Conservation (phyloP, 495 filamentous ascomycete species). For the Ascodesmis nigricans region DNA sequence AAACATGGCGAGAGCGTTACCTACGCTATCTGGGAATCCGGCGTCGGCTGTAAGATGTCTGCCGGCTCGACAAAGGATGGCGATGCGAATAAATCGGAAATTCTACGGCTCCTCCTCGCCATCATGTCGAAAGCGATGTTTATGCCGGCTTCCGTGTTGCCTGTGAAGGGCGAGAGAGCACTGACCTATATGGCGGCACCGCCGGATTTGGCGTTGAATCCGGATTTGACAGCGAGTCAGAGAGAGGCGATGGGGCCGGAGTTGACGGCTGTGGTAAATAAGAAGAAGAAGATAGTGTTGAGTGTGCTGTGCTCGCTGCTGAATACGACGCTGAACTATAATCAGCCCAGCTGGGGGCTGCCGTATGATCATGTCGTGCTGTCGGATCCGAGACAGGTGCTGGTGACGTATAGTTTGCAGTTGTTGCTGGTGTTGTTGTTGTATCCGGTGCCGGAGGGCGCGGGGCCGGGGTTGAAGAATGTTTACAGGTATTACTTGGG, state of each 20-base stretch:
- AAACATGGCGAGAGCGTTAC: slow-evolving; percentile 71
- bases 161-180: slow-evolving; percentile 64
- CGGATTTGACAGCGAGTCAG: too few relatives aligned
- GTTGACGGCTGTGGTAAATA: too few relatives aligned
- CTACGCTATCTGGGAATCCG: slow-evolving; percentile 93
- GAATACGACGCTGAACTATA: slow-evolving; percentile 97
- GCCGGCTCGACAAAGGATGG: slow-evolving; percentile 73
- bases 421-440: slow-evolving; percentile 69
- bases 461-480: slow-evolving; percentile 41
- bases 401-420: slow-evolving; percentile 82
- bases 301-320: slow-evolving; percentile 77
- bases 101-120: slow-evolving; percentile 67
- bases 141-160: slow-evolving; percentile 58
- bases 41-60: slow-evolving; percentile 80
- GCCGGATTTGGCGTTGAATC: too few relatives aligned
- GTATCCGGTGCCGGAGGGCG: slow-evolving; percentile 76
- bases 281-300: slow-evolving; percentile 80
- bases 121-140: slow-evolving; percentile 84
- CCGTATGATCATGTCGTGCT: slow-evolving; percentile 88
- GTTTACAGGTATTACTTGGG: slow-evolving; percentile 83
- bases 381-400: slow-evolving; percentile 75
- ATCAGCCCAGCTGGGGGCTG: slow-evolving; percentile 80
- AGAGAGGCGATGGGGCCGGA: too few relatives aligned
- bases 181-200: slow-evolving; percentile 77
- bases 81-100: slow-evolving; percentile 79